A percentile compares a stretch with the other conserved stretches of the same genome.
Evolutionary conservation across 1,139 yeast species (phyloP).

Genomic region (Pichia sp.): DNA sequence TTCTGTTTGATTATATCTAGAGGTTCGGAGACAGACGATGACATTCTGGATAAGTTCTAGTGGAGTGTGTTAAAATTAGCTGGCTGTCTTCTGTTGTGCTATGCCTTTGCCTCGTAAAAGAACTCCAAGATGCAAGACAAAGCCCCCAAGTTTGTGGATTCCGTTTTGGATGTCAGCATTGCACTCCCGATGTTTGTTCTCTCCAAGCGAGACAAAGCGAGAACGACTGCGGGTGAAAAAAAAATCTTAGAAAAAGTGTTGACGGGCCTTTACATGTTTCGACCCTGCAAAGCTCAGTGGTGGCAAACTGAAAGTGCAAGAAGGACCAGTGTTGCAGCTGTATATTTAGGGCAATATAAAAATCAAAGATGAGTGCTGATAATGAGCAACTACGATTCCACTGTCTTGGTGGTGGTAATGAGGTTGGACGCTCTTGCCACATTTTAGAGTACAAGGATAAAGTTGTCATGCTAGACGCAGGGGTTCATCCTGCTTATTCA

Average conservation of each 20-base stretch:
- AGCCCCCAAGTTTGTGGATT: neutral
- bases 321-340: too few species aligned
- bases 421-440: slow-evolving; percentile 96
- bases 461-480: slow-evolving; percentile 97
- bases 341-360: neutral
- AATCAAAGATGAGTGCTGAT: slow-evolving; percentile 10
- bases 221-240: neutral
- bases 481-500: slow-evolving; percentile 91
- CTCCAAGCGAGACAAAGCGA: neutral
- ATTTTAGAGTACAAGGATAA: slow-evolving; percentile 88
- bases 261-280: neutral
- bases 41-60: slow-evolving; percentile 1
- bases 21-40: slow-evolving; percentile 50
- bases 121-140: too few species aligned
- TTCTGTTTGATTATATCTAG: slow-evolving; percentile 83
- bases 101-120: neutral
- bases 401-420: slow-evolving; percentile 99
- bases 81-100: neutral
- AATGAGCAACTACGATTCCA: slow-evolving; percentile 47
- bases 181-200: neutral
- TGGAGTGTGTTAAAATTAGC: neutral
- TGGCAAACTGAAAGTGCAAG: neutral
- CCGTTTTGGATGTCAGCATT: neutral
- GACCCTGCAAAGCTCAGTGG: neutral
- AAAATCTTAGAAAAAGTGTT: neutral